Evolutionary conservation across 2,329 filamentous ascomycete genomes (phyloP), one percentile per base, ranked within the genome.

Genomic region (Penicillium sp.): DNA sequence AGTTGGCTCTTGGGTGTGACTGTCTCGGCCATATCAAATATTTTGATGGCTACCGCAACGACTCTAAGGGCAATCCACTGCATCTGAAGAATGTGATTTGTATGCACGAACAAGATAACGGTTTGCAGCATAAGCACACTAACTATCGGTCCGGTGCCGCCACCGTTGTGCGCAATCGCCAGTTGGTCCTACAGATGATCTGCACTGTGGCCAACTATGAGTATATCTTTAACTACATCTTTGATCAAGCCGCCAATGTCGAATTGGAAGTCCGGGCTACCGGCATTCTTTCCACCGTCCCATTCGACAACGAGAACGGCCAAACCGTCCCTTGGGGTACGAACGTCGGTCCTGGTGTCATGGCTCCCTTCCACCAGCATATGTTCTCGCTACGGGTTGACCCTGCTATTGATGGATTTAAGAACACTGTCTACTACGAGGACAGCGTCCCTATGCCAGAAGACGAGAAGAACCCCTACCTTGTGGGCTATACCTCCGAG

Each of bases 191-290:
- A 6, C 86, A 89, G 66, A 83, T 82, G 63, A 89, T 89, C 68
- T 87, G 87, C 72, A 89, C 86, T 0, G 84, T 89, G 5, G 80
- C 84, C 12, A 89, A 89, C 72, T 89, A 89, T 71, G 86, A 89
- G 66, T 89, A 89, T 66, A 87, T 89, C 62, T 79, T 89, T 37
- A 85, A 86, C 3, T 89, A 86, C 72, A 82, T 86, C 50, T 88
- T 89, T 75, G 87, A 88, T 68, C 86, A 89, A 67, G 86, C 86
- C 3, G 86, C 84, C 52, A 85, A 87, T 63, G 66, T 89, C 45
- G 79, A 79, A 60, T 86, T 88, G 64, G 86, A 89, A 68, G 83
- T 87, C 41, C 82, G 85, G 35, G 86, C 86, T 16, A 89, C 86
- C 1, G 86, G 86, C 6, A 87, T 89, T 55, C 75, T 89, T 18